Base-by-base conservation (phyloP, 2,329 filamentous ascomycete genomes). In the Ophiostoma fasciatum region DNA sequence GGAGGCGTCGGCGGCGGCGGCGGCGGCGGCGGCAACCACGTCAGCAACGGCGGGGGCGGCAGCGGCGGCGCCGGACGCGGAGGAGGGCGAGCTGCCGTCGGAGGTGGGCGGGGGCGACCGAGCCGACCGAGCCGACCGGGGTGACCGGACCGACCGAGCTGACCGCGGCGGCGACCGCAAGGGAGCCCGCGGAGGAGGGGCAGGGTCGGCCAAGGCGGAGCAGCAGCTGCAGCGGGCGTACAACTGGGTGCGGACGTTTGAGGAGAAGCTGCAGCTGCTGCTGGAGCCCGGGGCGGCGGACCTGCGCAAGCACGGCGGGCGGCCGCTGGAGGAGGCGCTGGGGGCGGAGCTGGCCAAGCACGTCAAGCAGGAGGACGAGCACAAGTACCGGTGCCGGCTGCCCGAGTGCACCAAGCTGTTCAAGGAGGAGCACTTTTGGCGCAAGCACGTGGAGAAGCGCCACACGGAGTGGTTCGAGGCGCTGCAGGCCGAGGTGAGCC, bases 221-320 rank as follows among this genome's bases (percentile, higher is more conserved):
- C 84, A 92, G 54, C 90, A 96, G 53, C 72, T 96, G 12, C 82
- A 92, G 50, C 79, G 87, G 39, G 90, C 90, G 0, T 96, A 85
- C 62, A 98, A 96, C 52, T 98, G 92, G 90, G 92, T 98, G 41
- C 92, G 82, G 63, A 96, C 90, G 0, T 98, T 94, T 50, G 90
- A 98, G 53, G 90, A 98, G 52, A 98, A 98, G 61, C 70, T 98
- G 35, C 65, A 83, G 53, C 87, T 94, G 54, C 81, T 96, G 31
- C 67, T 98, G 12, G 88, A 96, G 46, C 90, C 90, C 0, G 82
- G 90, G 37, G 76, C 78, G 33, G 81, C 82, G 18, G 85, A 96
- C 51, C 64, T 96, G 28, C 77, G 77, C 54, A 96, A 94, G 60
- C 71, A 96, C 19, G 90, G 92, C 33, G 90, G 90, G 14, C 87